phyloP scores from a whole-genome alignment of 2,329 filamentous ascomycete genomes.

The Fusarium sp. region DNA sequence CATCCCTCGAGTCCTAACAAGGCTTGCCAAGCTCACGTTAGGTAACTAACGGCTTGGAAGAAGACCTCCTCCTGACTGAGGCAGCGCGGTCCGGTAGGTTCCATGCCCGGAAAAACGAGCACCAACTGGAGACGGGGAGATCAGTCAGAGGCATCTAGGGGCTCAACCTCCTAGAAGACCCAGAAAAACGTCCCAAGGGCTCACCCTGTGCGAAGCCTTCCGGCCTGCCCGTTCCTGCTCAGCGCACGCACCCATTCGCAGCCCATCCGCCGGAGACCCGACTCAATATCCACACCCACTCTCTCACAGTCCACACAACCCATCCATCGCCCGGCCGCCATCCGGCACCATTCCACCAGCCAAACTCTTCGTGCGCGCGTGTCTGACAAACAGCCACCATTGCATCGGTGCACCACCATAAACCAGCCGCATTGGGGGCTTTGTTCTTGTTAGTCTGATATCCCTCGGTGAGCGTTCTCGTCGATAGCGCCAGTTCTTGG shows the following conservation, averaged over 20 bases:
- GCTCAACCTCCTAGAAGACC: not conserved
- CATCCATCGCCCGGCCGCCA: slow-evolving; percentile 5
- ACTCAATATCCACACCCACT: slow-evolving; percentile 15
- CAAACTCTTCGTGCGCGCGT: slow-evolving; percentile 34
- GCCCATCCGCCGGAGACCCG: slow-evolving; percentile 11
- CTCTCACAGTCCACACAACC: slow-evolving; percentile 5
- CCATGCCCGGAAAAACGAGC: not conserved
- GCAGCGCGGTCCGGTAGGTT: slow-evolving; percentile 21
- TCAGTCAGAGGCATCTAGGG: not conserved
- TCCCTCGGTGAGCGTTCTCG: slow-evolving; percentile 48
- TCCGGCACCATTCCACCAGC: slow-evolving; percentile 9
- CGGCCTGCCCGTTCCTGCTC: not conserved
- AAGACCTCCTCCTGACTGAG: not conserved
- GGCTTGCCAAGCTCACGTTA: slow-evolving; percentile 2
- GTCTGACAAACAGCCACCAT: slow-evolving; percentile 31
- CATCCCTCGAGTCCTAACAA: not conserved
- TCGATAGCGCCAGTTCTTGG: slow-evolving; percentile 38
- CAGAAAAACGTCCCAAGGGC: not conserved
- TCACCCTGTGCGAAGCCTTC: not conserved
- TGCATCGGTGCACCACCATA: slow-evolving; percentile 9
- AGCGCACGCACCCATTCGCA: slow-evolving; percentile 10
- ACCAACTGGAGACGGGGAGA: not conserved
- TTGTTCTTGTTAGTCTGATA: slow-evolving; percentile 32
- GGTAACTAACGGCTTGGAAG: slow-evolving; percentile 3
- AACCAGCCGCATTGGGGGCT: slow-evolving; percentile 27